Base-by-base conservation (phyloP, 768 basidiomycete genomes). In the Mycena vulgaris region DNA sequence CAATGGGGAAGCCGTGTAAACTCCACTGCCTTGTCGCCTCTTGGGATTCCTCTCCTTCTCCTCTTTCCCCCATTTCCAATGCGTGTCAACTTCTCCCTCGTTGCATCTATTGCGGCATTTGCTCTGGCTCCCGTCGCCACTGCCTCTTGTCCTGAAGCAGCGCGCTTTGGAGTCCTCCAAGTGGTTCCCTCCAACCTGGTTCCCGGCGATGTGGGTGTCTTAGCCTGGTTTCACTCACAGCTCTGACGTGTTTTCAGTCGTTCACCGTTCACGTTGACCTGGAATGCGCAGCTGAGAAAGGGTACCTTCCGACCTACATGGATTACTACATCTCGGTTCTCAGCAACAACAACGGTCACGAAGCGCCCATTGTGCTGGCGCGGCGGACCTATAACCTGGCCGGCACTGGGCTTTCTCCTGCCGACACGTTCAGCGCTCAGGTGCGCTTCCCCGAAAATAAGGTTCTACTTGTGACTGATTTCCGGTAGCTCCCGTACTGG, bases 271-370 rank as follows among this genome's bases (percentile, higher is more conserved):
- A 63, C 21, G 49, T 63, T 27, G 61, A 63, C 27, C 27, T 63
- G 48, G 16, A 6, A 3, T 63, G 61, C 17, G 33, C 61, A 19
- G 0, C 49, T 11, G 13, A 39, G 48, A 16, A 39, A 5, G 61
- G 61, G 19, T 63, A 52, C 61, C 61, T 63, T 25, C 61, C 61
- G 35, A 63, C 60, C 13, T 62, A 62, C 48, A 49, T 62, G 48
- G 60, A 62, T 48, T 62, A 62, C 33, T 62, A 62, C 47, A 62
- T 62, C 48, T 47, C 49, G 35, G 60, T 62, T 13, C 47, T 62
- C n/a, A 62, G n/a, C 47, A 35, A 49, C 33, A 62, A 62, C 48
- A 62, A 62, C 25, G 60, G 60, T 8, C 60, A 62, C 35, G 60
- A 62, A 14, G 47, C 48, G 30, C 60, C 60, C 5, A 62, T 62